These are phyloP conservation scores for Pestalotiopsis sp. DNA, from an alignment of 2,329 filamentous ascomycete genomes.

Conservation along the genomic window DNA sequence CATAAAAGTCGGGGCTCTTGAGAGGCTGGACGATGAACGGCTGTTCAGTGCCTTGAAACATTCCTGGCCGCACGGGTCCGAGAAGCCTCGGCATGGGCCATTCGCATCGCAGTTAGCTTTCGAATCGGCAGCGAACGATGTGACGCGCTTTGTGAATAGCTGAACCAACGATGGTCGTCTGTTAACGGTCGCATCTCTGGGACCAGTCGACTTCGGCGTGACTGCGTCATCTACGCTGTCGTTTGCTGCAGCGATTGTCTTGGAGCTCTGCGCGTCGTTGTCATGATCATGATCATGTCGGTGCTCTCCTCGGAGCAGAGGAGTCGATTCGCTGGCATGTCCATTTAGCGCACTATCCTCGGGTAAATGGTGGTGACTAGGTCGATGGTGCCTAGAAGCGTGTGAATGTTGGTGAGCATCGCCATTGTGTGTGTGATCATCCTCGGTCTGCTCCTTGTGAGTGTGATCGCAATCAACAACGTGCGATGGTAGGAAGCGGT, in stretches of 20 bases:
- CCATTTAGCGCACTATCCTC: constrained; percentile 16
- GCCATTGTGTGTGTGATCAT: constrained; percentile 26
- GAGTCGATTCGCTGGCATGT: constrained; percentile 44
- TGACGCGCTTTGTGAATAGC: constrained; percentile 51
- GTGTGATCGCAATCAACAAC: constrained; percentile 79
- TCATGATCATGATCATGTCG: constrained; percentile 17
- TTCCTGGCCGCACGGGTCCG: constrained; percentile 65
- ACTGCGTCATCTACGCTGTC: constrained; percentile 19
- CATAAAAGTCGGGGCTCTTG: constrained; percentile 37
- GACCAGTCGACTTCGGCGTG: constrained; percentile 16
- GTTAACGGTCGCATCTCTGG: constrained; percentile 30
- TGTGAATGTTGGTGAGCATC: constrained; percentile 24
- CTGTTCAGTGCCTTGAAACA: constrained; percentile 60
- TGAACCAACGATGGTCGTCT: constrained; percentile 55
- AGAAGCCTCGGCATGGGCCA: constrained; percentile 64
- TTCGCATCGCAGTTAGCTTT: constrained; percentile 62
- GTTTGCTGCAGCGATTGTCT: constrained; percentile 24
- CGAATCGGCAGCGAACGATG: constrained; percentile 66
- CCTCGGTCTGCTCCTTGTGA: constrained; percentile 55
- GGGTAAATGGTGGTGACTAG: constrained; percentile 13
- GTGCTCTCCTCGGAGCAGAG: constrained; percentile 39
- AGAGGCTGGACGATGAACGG: constrained; percentile 31
- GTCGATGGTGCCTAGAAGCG: constrained; percentile 17
- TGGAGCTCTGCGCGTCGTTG: constrained; percentile 25
- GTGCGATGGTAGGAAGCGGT: constrained; percentile 74